Conservation (phyloP, 805 yeast species). For the Yarrowia sp. region DNA sequence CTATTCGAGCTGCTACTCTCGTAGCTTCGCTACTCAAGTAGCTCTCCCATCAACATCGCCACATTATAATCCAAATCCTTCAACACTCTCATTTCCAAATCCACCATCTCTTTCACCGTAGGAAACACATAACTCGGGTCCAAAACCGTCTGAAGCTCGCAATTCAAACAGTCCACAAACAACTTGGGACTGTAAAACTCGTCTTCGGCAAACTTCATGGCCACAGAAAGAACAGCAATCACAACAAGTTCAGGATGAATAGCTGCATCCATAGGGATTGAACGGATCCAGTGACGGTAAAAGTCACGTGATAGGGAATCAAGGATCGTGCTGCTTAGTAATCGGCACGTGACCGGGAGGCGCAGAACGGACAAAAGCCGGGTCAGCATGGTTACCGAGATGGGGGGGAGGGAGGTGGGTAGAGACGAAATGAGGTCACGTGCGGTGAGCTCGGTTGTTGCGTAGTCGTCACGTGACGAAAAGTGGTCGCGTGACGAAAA, state of each 20-base stretch:
- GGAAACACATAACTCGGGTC: slow-evolving; percentile 21
- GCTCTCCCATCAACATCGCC: slow-evolving; percentile 25
- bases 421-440: slow-evolving; percentile 1
- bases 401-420: slow-evolving; percentile 20
- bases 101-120: slow-evolving; percentile 22
- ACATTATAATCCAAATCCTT: slow-evolving; percentile 40
- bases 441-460: slow-evolving; percentile 8
- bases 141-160: slow-evolving; percentile 15
- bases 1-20: background rate
- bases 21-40: background rate
- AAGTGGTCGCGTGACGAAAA: too few relatives aligned
- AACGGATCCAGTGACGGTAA: slow-evolving; percentile 40
- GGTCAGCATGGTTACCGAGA: slow-evolving; percentile 7
- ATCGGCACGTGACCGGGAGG: slow-evolving; percentile 3
- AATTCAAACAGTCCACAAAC: slow-evolving; percentile 22
- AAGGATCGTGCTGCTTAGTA: slow-evolving; percentile 6
- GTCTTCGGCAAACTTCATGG: slow-evolving; percentile 42
- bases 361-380: background rate
- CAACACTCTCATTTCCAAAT: slow-evolving; percentile 39
- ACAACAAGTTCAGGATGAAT: slow-evolving; percentile 41
- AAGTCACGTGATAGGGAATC: slow-evolving; percentile 41
- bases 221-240: slow-evolving; percentile 38
- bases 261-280: slow-evolving; percentile 39
- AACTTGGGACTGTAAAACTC: slow-evolving; percentile 24
- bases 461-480: background rate